Evolutionary conservation across 1,284 basidiomycete genomes (phyloP), one percentile per base, ranked within the genome.

Genomic region (Wallemia ichthyophaga): DNA sequence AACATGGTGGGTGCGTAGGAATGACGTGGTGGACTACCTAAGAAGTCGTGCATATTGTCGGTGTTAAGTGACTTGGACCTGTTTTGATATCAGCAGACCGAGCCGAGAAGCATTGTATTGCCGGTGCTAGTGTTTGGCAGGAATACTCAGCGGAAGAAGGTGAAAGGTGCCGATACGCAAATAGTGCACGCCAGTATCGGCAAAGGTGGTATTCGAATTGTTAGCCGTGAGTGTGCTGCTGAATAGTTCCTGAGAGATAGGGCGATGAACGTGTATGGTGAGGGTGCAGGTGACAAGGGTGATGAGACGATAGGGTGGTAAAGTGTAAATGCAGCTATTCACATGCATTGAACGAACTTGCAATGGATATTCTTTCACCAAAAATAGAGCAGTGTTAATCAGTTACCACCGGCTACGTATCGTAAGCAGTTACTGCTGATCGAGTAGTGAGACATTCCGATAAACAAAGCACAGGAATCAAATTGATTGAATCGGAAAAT

Each of bases 321-420:
- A n/a, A n/a, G n/a, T n/a, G n/a, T n/a, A n/a, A n/a, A n/a, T n/a
- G n/a, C n/a, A n/a, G n/a, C n/a, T 86, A 91, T 67, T 86, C 86
- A 1, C 86, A 89, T 64, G 76, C 83, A 0, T 72, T 88, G 58
- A 73, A 69, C 62, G 72, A 78, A 55, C 74, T 74, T 1, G 76
- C 76, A 25, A 88, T 83, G 66, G 71, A 76, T 31, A 72, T 74
- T 24, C 73, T 87, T 85, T 88, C 71, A 85, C 83, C 2, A 64
- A 67, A 19, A 78, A 85, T 66, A 76, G 73, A 64, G 76, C 78
- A 0, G 71, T 88, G 55, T 75, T 84, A 65, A 76, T 87, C 71
- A 86, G 85, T 71, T 88, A 84, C 71, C 87, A 89, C n/a, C 68
- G 82, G 85, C 1, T 87, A 83, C 63, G 68, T 67, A 57, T 67